phyloP scores from a whole-genome alignment of 2,329 filamentous ascomycete species.

The Fusarium sp. region DNA sequence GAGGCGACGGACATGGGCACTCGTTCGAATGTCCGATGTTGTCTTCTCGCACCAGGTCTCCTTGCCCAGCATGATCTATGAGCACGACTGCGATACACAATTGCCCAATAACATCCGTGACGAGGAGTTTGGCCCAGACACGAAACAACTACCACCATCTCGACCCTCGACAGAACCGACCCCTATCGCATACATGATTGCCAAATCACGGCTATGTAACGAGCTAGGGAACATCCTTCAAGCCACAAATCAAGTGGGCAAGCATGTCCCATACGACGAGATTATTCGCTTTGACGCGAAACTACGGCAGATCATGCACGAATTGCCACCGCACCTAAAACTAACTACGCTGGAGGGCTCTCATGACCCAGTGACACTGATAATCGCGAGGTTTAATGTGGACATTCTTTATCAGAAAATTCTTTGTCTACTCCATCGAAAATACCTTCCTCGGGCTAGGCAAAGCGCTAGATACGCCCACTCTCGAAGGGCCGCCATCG shows the following conservation, averaged over 20 bases:
- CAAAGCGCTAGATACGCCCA: slow-evolving; percentile 85
- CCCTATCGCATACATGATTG: slow-evolving; percentile 82
- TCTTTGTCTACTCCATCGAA: slow-evolving; percentile 87
- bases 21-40: slow-evolving; percentile 78
- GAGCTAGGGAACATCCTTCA: slow-evolving; percentile 80
- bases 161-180: slow-evolving; percentile 77
- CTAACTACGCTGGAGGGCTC: slow-evolving; percentile 80
- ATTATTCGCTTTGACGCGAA: slow-evolving; percentile 71
- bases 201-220: slow-evolving; percentile 74
- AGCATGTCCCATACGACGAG: slow-evolving; percentile 70
- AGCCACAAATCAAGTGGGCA: slow-evolving; percentile 66
- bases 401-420: slow-evolving; percentile 91
- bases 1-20: slow-evolving; percentile 74
- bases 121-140: slow-evolving; percentile 78
- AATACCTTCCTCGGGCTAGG: slow-evolving; percentile 82
- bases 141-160: slow-evolving; percentile 73
- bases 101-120: slow-evolving; percentile 83
- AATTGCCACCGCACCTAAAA: slow-evolving; percentile 82
- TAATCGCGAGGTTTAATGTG: slow-evolving; percentile 86
- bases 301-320: slow-evolving; percentile 69
- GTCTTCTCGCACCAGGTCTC: slow-evolving; percentile 81
- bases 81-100: slow-evolving; percentile 79
- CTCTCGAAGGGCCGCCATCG: slow-evolving; percentile 84
- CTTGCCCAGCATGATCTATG: slow-evolving; percentile 75
- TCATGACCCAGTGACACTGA: slow-evolving; percentile 82